Evolutionary conservation across 352 stramenopile species (phyloP), one percentile per base, ranked within the genome.

Genomic region (Saprolegnia diclina): DNA sequence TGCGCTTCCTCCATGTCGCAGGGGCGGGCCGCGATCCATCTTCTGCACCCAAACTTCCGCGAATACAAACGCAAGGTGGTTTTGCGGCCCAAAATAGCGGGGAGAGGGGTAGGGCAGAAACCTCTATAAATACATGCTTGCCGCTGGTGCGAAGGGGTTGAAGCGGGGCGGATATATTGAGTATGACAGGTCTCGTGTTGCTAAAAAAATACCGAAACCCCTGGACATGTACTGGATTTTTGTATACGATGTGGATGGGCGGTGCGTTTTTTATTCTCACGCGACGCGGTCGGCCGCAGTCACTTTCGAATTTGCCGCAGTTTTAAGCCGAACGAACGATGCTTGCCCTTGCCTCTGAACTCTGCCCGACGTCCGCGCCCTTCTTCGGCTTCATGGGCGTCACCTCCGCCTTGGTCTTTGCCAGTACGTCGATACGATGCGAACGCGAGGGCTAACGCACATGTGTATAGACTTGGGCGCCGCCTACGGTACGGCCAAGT

Each of bases 371-470:
- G 67, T 98, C 92, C 76, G 96, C 97, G 64, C 97, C 97, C 75
- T 99, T 99, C 88, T 99, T 99, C 76, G 97, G 97, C 72, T 99
- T 99, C 81, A 99, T 99, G 95, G 97, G 97, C 72, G 96, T 99
- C 18, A 96, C 96, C 67, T 89, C 88, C 62, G 92, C 91, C 24
- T 87, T 98, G 70, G 91, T 98, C 57, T 96, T 97, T 74, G 88
- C 87, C 65, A 97, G 89, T 97, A 84, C 76, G 87, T 89, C 13
- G 19, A 24, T 66, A 11, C 13, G 14, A 29, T 18, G 1, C 5
- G 5, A 14, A 37, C 21, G 5, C 22, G 57, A 55, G n/a, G 9
- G 40, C 11, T 21, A 21, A 48, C 21, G 22, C 11, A 40, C n/a
- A 18, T 21, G 22, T 29, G 59, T 54, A 22, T 66, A 89, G 97